Conservation (phyloP, 805 yeast species). For the Kazachstania taianensis region DNA sequence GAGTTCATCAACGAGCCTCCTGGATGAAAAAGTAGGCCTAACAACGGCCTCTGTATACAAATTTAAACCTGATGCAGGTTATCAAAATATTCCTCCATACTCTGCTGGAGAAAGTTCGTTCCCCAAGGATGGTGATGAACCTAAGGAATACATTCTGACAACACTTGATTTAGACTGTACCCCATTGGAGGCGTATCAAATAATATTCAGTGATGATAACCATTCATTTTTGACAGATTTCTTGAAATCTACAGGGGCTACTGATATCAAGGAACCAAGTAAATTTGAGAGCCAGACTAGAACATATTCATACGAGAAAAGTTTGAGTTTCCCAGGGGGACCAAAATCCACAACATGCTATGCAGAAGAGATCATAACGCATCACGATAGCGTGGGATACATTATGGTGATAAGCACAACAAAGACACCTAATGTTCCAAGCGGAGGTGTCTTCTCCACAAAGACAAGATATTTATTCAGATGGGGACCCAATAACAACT, state of each 20-base stretch:
- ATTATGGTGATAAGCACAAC: constrained; percentile 56
- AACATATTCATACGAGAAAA: constrained; percentile 58
- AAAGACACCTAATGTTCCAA: constrained; percentile 89
- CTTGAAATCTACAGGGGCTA: constrained; percentile 30
- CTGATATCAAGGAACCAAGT: constrained; percentile 29
- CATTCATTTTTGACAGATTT: constrained; percentile 34
- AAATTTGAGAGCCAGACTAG: constrained; percentile 35
- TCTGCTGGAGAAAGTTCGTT: constrained; percentile 49
- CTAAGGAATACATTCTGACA: constrained; percentile 45
- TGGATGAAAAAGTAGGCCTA: background rate
- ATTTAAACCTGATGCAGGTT: constrained; percentile 32
- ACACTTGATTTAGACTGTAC: constrained; percentile 30
- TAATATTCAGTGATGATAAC: constrained; percentile 59
- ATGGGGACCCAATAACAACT: constrained; percentile 61
- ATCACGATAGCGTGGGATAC: constrained; percentile 37
- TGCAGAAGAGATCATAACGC: constrained; percentile 57
- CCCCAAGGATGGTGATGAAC: constrained; percentile 32
- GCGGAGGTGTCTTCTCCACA: constrained; percentile 73
- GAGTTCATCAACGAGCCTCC: background rate
- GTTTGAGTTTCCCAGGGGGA: constrained; percentile 73
- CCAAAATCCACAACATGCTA: constrained; percentile 81
- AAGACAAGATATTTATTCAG: constrained; percentile 60
- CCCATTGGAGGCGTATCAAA: constrained; percentile 70
- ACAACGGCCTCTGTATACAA: constrained; percentile 7
- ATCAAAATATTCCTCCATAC: constrained; percentile 54